These are phyloP conservation scores for Austroboletus festivus DNA, from an alignment of 768 basidiomycete genomes.

Conservation along the genomic window DNA sequence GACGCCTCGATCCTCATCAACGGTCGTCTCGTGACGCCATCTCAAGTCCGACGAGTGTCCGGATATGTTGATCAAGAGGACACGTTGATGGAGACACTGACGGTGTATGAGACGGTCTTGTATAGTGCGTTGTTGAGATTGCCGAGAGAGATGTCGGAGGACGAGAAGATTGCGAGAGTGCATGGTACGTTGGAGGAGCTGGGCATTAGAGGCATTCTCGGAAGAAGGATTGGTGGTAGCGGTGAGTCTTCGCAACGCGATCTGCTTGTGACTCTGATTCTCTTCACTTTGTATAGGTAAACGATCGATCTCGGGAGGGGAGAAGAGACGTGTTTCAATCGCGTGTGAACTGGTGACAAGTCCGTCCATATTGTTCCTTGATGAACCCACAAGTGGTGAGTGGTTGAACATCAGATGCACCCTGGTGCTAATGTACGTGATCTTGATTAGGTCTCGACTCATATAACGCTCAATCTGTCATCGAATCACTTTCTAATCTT, in stretches of 20 bases:
- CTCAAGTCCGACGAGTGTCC: slow-evolving; percentile 78
- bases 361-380: slow-evolving; percentile 92
- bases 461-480: slow-evolving; percentile 92
- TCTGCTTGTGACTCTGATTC: background rate
- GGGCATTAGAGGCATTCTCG: slow-evolving; percentile 88
- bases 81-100: slow-evolving; percentile 93
- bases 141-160: slow-evolving; percentile 91
- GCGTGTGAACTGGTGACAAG: slow-evolving; percentile 98
- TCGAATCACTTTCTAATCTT: slow-evolving; percentile 82
- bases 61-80: slow-evolving; percentile 99
- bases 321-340: slow-evolving; percentile 94
- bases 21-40: slow-evolving; percentile 70
- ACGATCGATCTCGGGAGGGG: slow-evolving; percentile 93
- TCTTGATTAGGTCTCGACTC: slow-evolving; percentile 73
- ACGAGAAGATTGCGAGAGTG: slow-evolving; percentile 93
- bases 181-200: slow-evolving; percentile 96
- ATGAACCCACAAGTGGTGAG: slow-evolving; percentile 94
- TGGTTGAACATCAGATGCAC: slow-evolving; percentile 3
- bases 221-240: slow-evolving; percentile 83
- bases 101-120: slow-evolving; percentile 95
- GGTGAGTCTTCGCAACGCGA: slow-evolving; percentile 44
- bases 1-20: slow-evolving; percentile 78
- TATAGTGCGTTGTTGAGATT: slow-evolving; percentile 89
- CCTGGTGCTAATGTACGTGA: background rate
- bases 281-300: slow-evolving; percentile 46